These are phyloP conservation scores for Fusarium floridanum DNA, from an alignment of 2,329 filamentous ascomycete genomes.

Conservation along the genomic window DNA sequence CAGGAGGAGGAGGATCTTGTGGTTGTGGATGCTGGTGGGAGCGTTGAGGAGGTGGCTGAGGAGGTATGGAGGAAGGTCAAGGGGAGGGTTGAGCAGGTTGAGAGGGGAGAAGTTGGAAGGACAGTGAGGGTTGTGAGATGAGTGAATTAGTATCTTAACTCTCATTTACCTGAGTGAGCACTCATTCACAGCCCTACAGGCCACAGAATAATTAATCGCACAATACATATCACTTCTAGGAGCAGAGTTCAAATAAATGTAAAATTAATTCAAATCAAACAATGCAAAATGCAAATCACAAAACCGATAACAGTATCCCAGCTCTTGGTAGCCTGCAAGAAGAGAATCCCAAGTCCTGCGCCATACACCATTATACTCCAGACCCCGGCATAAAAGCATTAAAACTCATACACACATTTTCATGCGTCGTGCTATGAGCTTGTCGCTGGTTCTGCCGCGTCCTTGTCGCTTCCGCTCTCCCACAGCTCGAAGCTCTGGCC, in stretches of 20 bases:
- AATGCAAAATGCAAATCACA: constrained; percentile 17
- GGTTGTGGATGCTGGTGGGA: constrained; percentile 66
- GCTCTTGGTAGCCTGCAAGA: constrained; percentile 48
- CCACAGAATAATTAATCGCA: not conserved
- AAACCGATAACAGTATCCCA: constrained; percentile 45
- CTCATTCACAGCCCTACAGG: not conserved
- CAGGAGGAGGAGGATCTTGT: constrained; percentile 67
- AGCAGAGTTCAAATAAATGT: not conserved
- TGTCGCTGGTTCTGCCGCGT: constrained; percentile 59
- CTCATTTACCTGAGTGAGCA: not conserved
- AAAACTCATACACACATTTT: constrained; percentile 19
- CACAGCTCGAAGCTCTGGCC: constrained; percentile 75
- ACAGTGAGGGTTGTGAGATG: constrained; percentile 55
- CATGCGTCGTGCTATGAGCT: constrained; percentile 41
- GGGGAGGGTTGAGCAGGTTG: constrained; percentile 62
- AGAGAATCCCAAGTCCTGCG: constrained; percentile 27
- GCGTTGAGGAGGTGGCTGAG: constrained; percentile 68
- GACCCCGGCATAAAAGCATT: constrained; percentile 3
- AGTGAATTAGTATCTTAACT: not conserved
- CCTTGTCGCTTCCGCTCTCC: constrained; percentile 76
- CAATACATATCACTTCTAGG: not conserved
- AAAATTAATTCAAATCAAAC: not conserved
- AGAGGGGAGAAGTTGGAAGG: constrained; percentile 62
- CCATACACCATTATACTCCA: constrained; percentile 25
- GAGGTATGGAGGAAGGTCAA: constrained; percentile 67